A percentile compares a stretch with the other conserved stretches of the same genome.
Conservation (phyloP, 2,329 filamentous ascomycete species). For the Apiospora saccharicola region DNA sequence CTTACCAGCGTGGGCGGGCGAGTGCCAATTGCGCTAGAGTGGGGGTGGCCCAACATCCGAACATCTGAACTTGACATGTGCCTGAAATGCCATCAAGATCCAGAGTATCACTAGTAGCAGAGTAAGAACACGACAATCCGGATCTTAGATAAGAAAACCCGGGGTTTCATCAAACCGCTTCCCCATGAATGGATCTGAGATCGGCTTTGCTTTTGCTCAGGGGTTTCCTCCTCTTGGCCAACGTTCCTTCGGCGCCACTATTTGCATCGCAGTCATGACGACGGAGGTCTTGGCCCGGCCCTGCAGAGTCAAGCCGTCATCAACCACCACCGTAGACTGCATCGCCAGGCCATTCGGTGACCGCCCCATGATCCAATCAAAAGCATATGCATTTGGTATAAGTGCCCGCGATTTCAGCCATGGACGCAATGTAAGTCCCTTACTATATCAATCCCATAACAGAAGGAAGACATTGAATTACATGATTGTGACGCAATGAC, state of each 20-base stretch:
- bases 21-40: too few relatives aligned
- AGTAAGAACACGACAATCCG: too few relatives aligned
- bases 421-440: neutral
- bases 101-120: too few relatives aligned
- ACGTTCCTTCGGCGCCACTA: neutral
- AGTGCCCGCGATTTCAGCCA: neutral
- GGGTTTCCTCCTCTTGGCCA: too few relatives aligned
- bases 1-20: too few relatives aligned
- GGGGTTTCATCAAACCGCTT: too few relatives aligned
- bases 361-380: slow-evolving; percentile 2
- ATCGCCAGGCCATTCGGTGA: neutral
- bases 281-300: neutral
- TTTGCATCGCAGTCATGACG: neutral
- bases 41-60: too few relatives aligned
- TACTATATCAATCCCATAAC: too few relatives aligned
- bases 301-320: slow-evolving; percentile 21
- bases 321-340: neutral
- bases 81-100: too few relatives aligned
- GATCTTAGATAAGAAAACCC: too few relatives aligned
- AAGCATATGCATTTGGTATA: neutral
- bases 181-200: too few relatives aligned
- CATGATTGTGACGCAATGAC: slow-evolving; percentile 1
- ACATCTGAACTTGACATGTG: too few relatives aligned
- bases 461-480: neutral
- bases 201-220: neutral